Conservation (phyloP, 2,329 filamentous ascomycete species). For the Basipetospora chlamydospora region DNA sequence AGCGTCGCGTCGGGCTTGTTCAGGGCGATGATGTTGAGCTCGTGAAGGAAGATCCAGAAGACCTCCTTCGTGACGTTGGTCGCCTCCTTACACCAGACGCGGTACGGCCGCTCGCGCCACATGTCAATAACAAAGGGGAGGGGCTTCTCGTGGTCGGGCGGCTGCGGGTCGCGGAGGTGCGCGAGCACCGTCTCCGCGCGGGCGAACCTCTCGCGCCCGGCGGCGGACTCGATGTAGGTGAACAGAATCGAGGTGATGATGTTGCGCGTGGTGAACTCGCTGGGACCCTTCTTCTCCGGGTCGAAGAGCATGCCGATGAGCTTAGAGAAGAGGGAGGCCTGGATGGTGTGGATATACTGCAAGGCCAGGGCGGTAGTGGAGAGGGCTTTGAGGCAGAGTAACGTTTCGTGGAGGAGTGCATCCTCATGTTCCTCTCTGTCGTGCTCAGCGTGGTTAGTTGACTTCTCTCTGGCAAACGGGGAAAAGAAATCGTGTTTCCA, state of each 20-base stretch:
- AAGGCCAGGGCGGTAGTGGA: constrained; percentile 83
- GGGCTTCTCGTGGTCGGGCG: constrained; percentile 60
- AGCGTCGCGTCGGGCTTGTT: constrained; percentile 18
- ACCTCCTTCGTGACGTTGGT: constrained; percentile 92
- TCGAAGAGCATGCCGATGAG: constrained; percentile 84
- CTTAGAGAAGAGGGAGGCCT: constrained; percentile 69
- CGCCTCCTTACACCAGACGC: constrained; percentile 86
- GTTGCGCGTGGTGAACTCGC: constrained; percentile 85
- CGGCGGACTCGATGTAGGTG: constrained; percentile 63
- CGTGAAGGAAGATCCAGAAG: constrained; percentile 97
- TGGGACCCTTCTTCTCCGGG: constrained; percentile 94
- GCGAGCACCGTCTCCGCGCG: constrained; percentile 60
- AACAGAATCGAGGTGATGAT: constrained; percentile 84
- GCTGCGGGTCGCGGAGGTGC: constrained; percentile 68
- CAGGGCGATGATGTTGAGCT: constrained; percentile 71
- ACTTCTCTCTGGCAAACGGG: constrained; percentile 5
- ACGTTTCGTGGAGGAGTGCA: constrained; percentile 74
- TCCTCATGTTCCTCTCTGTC: constrained; percentile 88
- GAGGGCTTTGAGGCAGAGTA: constrained; percentile 85
- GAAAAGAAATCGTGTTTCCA: too few relatives aligned
- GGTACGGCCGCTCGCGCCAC: constrained; percentile 74
- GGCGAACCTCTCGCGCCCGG: constrained; percentile 44
- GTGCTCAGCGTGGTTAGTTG: constrained; percentile 9
- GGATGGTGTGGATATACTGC: constrained; percentile 66
- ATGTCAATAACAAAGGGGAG: constrained; percentile 83